These are phyloP conservation scores for Cucumis sativus DNA, from an alignment of 306 rosid species.

Conservation along the genomic window DNA sequence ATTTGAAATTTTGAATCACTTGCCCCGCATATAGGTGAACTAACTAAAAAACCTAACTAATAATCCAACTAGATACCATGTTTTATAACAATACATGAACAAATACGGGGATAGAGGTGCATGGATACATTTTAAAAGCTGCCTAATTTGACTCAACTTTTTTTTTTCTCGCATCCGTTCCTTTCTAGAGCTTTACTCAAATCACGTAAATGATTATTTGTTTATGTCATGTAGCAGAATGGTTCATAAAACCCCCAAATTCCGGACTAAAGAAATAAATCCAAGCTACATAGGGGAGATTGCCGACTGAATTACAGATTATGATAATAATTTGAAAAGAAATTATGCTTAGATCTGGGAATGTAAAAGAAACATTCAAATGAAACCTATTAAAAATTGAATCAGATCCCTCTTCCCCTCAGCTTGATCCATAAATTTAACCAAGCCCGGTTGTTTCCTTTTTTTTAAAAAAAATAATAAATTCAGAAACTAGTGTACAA, in stretches of 20 bases:
- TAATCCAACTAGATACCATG: background rate
- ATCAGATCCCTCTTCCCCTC: background rate
- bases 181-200: background rate
- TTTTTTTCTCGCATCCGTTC: background rate
- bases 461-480: background rate
- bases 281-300: background rate
- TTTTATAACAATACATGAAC: background rate
- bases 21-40: too few relatives aligned
- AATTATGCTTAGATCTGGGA: background rate
- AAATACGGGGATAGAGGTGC: background rate
- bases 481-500: background rate
- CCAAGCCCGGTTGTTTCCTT: background rate
- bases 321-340: background rate
- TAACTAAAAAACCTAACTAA: too few relatives aligned
- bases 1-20: too few relatives aligned
- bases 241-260: background rate
- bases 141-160: background rate
- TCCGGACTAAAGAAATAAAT: background rate
- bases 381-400: background rate
- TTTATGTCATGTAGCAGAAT: background rate
- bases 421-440: background rate
- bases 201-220: background rate
- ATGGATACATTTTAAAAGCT: background rate
- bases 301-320: background rate
- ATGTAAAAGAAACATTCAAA: background rate